phyloP scores from a whole-genome alignment of 164 flowering plant genomes.

The Magnolia officinalis region DNA sequence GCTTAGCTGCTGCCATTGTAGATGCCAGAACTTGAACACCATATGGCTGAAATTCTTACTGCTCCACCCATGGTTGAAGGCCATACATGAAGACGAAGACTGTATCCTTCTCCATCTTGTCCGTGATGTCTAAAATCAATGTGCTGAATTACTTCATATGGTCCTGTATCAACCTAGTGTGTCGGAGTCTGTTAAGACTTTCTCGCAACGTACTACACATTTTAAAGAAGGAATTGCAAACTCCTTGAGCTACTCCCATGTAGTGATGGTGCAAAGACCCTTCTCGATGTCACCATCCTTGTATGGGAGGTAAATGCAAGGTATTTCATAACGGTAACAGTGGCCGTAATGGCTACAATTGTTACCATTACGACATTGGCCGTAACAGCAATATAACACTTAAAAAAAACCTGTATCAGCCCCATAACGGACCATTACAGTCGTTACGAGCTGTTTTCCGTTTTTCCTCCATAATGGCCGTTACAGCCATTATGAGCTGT shows the following conservation, averaged over 20 bases:
- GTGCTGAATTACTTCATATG: conserved; percentile 2
- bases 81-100: background rate
- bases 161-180: background rate
- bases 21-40: background rate
- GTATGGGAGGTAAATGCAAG: too few relatives aligned
- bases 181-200: background rate
- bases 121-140: background rate
- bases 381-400: too few relatives aligned
- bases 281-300: too few relatives aligned
- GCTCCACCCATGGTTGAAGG: background rate
- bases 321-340: too few relatives aligned
- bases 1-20: background rate
- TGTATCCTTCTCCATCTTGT: background rate
- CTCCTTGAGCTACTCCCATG: background rate
- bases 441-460: too few relatives aligned
- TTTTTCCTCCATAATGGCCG: too few relatives aligned
- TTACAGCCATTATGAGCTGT: too few relatives aligned
- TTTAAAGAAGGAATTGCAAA: background rate
- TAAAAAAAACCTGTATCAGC: too few relatives aligned
- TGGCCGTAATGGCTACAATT: too few relatives aligned
- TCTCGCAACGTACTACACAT: background rate
- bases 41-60: background rate
- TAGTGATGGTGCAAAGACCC: too few relatives aligned
- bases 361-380: too few relatives aligned
- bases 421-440: too few relatives aligned